Percentiles rank a stretch among this genome's conserved stretches.
These are phyloP conservation scores for Trypanosoma theileri DNA, from an alignment of 208 protist genomes.

Conservation along the genomic window DNA sequence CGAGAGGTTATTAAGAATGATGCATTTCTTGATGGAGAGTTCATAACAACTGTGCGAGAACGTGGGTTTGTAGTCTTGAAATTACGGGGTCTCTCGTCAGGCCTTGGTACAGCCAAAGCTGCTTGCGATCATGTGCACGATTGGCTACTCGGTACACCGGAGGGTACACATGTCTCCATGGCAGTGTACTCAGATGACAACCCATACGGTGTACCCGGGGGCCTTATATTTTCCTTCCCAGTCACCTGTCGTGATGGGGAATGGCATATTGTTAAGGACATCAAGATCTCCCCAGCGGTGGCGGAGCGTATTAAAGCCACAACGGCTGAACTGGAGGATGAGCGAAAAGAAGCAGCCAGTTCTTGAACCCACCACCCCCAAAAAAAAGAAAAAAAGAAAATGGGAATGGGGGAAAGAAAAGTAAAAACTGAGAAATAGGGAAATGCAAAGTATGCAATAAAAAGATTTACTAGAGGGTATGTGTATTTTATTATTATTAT, in stretches of 20 bases:
- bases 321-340: slow-evolving; percentile 51
- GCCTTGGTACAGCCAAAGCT: slow-evolving; percentile 93
- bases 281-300: slow-evolving; percentile 33
- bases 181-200: slow-evolving; percentile 89
- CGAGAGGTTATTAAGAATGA: slow-evolving; percentile 66
- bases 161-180: slow-evolving; percentile 90
- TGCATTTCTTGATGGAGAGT: slow-evolving; percentile 62
- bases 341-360: slow-evolving; percentile 32
- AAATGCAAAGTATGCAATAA: background rate
- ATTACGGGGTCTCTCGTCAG: slow-evolving; percentile 79
- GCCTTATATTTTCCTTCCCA: slow-evolving; percentile 95
- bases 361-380: background rate
- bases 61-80: slow-evolving; percentile 94
- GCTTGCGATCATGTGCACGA: slow-evolving; percentile 71
- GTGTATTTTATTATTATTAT: too few relatives aligned
- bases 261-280: slow-evolving; percentile 80
- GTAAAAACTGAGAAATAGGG: background rate
- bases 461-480: background rate
- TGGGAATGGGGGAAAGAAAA: background rate
- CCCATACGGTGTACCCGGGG: slow-evolving; percentile 87
- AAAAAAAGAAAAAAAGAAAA: background rate
- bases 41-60: slow-evolving; percentile 88
- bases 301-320: slow-evolving; percentile 40
- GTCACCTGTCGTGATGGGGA: slow-evolving; percentile 82
- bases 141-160: slow-evolving; percentile 65